Conservation (phyloP, 2,329 filamentous ascomycete genomes). For the Fusarium torulosum region DNA sequence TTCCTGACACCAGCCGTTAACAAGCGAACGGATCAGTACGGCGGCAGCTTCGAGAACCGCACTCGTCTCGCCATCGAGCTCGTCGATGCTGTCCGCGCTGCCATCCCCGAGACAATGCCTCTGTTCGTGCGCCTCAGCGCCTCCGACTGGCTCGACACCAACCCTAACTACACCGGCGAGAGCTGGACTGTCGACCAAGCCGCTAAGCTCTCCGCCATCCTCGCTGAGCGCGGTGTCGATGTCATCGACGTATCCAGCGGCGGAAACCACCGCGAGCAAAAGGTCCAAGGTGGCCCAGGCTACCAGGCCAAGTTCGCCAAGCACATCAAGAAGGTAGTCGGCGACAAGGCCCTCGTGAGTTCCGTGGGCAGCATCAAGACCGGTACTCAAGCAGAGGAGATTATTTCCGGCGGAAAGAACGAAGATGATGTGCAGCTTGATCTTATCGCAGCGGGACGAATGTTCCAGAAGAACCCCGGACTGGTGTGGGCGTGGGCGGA, state of each 20-base stretch:
- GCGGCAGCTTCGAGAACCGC: constrained; percentile 79
- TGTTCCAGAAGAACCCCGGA: constrained; percentile 70
- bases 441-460: constrained; percentile 62
- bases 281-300: constrained; percentile 68
- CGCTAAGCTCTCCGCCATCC: constrained; percentile 69
- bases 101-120: constrained; percentile 76
- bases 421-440: constrained; percentile 60
- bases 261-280: constrained; percentile 71
- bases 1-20: constrained; percentile 81
- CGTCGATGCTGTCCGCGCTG: constrained; percentile 70
- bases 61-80: constrained; percentile 76
- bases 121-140: constrained; percentile 80
- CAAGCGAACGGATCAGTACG: constrained; percentile 74
- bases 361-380: constrained; percentile 64
- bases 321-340: constrained; percentile 77
- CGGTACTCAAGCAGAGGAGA: constrained; percentile 60
- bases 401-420: constrained; percentile 55
- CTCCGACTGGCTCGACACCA: constrained; percentile 79
- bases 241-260: constrained; percentile 79
- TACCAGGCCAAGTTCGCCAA: constrained; percentile 81
- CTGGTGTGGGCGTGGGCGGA: constrained; percentile 68
- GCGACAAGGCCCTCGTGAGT: constrained; percentile 64
- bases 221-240: constrained; percentile 78
- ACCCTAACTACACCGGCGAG: constrained; percentile 64
- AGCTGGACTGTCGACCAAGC: constrained; percentile 78